Base-by-base conservation (phyloP, 768 basidiomycete species). In the Mycena rosella region DNA sequence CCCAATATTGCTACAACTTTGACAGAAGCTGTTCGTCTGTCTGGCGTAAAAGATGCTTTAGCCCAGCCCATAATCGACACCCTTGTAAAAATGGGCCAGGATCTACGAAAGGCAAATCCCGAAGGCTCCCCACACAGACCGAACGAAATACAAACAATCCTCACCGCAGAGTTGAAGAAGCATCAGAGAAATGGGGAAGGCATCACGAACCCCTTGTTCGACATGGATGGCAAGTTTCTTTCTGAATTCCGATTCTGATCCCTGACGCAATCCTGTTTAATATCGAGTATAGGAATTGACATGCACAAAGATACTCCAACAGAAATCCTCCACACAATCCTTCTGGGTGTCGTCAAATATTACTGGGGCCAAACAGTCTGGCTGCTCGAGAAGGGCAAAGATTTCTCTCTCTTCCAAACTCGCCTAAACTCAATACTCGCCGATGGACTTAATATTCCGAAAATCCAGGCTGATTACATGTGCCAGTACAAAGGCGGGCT, bases 301-400 rank as follows among this genome's bases (percentile, higher is more conserved):
- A 68, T 78, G n/a, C 76, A 79, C 26, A 38, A 67, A 3, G 78
- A 82, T 36, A 82, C 76, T 0, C 79, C 77, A 0, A 78, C 74
- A 0, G 76, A 82, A 51, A 75, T 79, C 0, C 72, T 82, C 0
- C 81, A 82, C 29, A 81, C 75, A 0, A 70, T 78, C 5, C 73
- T 81, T 1, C 74, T 82, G 1, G 77, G 80, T 11, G 54, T 79
- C 3, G 68, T 80, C 17, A 82, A 81, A 45, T 82, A 82, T 30
- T 75, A 77, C 30, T 82, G 71, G 71, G 64, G 51, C 18, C 69
- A 71, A 38, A 71, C 60, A 0, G 22, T 67, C 14, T 60, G 45
- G 77, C 73, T 77, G 0, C 72, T 80, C 1, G 74, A 77, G 8
- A 77, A 77, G 48, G 26, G 22, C 0, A 60, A 77, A 2, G 22